Evolutionary conservation across 169 alveolate species (phyloP).

Genomic region (Hepatocystis sp.): DNA sequence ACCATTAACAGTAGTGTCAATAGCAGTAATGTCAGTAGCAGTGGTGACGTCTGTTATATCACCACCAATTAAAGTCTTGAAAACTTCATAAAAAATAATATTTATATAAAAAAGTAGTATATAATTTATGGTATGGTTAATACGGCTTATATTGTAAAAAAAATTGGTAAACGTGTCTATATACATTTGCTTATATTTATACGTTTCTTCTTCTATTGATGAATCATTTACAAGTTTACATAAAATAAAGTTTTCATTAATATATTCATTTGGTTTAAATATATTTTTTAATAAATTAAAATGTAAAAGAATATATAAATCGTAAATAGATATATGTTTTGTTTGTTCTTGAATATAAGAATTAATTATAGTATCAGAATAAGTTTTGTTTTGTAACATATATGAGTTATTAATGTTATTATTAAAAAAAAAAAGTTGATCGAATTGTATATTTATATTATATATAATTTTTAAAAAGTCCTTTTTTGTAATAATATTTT

Average conservation of each 20-base stretch:
- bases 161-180: constrained; percentile 18
- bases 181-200: constrained; percentile 17
- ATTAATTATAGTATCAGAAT: constrained; percentile 12
- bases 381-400: too few relatives aligned
- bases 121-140: constrained; percentile 16
- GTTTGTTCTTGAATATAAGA: constrained; percentile 35
- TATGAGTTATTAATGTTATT: constrained; percentile 2
- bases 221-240: constrained; percentile 22
- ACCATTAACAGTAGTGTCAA: too few relatives aligned
- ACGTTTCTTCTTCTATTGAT: constrained; percentile 26
- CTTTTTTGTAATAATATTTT: constrained; percentile 22
- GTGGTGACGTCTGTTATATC: too few relatives aligned
- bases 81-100: constrained; percentile 22
- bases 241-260: constrained; percentile 6
- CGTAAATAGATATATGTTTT: constrained; percentile 17
- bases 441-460: constrained; percentile 17
- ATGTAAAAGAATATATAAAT: constrained; percentile 27
- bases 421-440: not conserved
- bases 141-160: constrained; percentile 17
- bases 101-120: constrained; percentile 48
- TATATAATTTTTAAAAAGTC: constrained; percentile 38
- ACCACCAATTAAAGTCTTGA: constrained; percentile 12
- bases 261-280: constrained; percentile 32
- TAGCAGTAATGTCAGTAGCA: too few relatives aligned
- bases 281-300: constrained; percentile 39